These are phyloP conservation scores for Albatrellus ellisii DNA, from an alignment of 768 basidiomycete species.

Conservation along the genomic window DNA sequence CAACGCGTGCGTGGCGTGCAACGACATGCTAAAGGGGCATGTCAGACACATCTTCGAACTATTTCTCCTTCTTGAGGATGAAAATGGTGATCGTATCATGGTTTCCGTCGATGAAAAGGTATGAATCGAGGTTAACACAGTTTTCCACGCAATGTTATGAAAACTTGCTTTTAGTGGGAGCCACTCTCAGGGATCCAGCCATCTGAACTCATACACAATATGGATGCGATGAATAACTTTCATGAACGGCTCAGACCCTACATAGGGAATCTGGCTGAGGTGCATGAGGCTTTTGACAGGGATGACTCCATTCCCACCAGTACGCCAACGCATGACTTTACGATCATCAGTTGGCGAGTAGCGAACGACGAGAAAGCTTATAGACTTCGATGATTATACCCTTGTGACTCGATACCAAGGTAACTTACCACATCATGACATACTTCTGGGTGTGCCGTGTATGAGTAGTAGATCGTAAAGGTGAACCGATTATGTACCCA, in stretches of 20 bases:
- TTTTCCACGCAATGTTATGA: neutral
- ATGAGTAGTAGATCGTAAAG: no score
- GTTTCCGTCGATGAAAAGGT: slow-evolving; percentile 10
- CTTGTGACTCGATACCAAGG: no score
- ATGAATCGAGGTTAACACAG: neutral
- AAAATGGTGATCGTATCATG: slow-evolving; percentile 1
- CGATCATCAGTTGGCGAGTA: slow-evolving; percentile 10
- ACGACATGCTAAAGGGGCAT: slow-evolving; percentile 1
- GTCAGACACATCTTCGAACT: slow-evolving; percentile 4
- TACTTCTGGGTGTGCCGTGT: no score
- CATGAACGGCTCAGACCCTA: slow-evolving; percentile 7
- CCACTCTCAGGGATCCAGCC: slow-evolving; percentile 5
- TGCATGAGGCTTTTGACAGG: slow-evolving; percentile 4
- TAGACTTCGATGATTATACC: slow-evolving; percentile 1
- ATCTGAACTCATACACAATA: neutral
- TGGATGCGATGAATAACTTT: neutral
- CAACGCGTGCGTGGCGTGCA: slow-evolving; percentile 3
- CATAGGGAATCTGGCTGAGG: slow-evolving; percentile 9
- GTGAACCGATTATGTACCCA: no score
- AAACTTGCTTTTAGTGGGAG: slow-evolving; percentile 6
- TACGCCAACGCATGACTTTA: slow-evolving; percentile 5
- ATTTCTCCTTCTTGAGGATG: slow-evolving; percentile 11
- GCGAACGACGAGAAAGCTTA: neutral
- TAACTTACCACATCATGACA: no score
- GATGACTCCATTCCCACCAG: slow-evolving; percentile 1